Base-by-base conservation (phyloP, 2,329 filamentous ascomycete species). In the Lecanicillium sp. region DNA sequence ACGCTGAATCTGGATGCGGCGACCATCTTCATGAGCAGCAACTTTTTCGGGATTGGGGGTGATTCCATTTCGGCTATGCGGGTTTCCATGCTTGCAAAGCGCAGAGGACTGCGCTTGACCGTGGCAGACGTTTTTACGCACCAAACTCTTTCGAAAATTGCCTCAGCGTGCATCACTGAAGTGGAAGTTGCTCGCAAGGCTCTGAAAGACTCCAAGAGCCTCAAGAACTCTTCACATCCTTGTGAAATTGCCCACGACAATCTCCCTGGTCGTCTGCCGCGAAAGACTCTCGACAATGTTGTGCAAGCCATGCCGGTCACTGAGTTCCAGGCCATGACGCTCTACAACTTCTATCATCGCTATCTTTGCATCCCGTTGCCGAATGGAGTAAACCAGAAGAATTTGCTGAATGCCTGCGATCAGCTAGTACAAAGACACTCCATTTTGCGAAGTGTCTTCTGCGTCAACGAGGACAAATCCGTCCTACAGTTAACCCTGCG, bases 11-110 rank as follows among this genome's bases (percentile, higher is more conserved):
- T 54, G 4, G 15, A 48, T 6, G 46, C 46, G 12, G 15, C 37
- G 4, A 33, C 32, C 2, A 67, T 72, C 15, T 60, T 63, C 7
- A 49, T 60, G 4, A 47, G 48, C 12, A 48, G 54, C 44, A 51
- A 53, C 37, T 60, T 60, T 43, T 58, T 60, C 40, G 41, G 42
- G 5, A 51, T 60, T 1, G 58, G 58, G 1, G 58, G 58, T 4
- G 56, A 60, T 35, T 60, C 58, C 2, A 50, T 58, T n/a, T 45
- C 36, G 2, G 54, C 56, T 4, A 58, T 58, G 41, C 52, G 44
- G 19, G 44, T 54, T 5, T 44, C 40, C 4, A 44, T 30, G 40
- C 40, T 44, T 44, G 40, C 40, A 3, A 44, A n/a, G 14, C 40
- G 40, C 27, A 44, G 27, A 33, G 40, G 40, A 44, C 29, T 44